Conservation (phyloP, 352 stramenopile species). For the Phytophthora tubulina region DNA sequence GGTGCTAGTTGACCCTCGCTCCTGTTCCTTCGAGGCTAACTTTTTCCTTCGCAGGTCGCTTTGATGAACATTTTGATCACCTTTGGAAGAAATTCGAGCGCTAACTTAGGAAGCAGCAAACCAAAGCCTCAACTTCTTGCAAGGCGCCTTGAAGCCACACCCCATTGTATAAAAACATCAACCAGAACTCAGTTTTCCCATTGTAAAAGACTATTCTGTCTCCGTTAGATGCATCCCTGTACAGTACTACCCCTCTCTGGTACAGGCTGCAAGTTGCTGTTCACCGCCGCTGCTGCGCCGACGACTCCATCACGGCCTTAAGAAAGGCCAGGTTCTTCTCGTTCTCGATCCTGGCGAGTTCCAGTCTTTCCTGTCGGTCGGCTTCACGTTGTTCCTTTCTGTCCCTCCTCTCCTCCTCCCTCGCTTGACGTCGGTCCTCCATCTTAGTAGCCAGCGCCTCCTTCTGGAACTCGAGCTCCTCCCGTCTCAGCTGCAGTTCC, state of each 20-base stretch:
- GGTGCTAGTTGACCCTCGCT: background rate
- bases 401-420: conserved; percentile 33
- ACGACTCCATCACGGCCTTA: conserved; percentile 45
- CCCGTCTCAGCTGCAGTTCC: conserved; percentile 36
- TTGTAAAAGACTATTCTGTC: background rate
- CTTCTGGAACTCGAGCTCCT: conserved; percentile 39
- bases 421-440: conserved; percentile 34
- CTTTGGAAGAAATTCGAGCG: conserved; percentile 70
- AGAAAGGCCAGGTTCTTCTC: conserved; percentile 48
- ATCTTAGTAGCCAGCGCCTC: conserved; percentile 40
- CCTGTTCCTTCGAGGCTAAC: conserved; percentile 3
- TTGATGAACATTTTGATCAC: conserved; percentile 68
- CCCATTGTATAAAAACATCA: conserved; percentile 7
- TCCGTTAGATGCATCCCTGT: too few relatives aligned
- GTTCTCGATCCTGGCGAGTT: conserved; percentile 42
- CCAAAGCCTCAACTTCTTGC: background rate
- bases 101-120: conserved; percentile 17
- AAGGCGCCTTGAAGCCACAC: background rate
- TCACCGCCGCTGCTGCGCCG: conserved; percentile 31
- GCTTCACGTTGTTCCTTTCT: conserved; percentile 38
- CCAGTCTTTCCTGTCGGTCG: conserved; percentile 37
- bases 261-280: background rate
- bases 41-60: conserved; percentile 43
- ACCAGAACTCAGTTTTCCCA: background rate
- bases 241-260: background rate